These are phyloP conservation scores for Athelia sp. DNA, from an alignment of 1,284 basidiomycete species.

Conservation along the genomic window DNA sequence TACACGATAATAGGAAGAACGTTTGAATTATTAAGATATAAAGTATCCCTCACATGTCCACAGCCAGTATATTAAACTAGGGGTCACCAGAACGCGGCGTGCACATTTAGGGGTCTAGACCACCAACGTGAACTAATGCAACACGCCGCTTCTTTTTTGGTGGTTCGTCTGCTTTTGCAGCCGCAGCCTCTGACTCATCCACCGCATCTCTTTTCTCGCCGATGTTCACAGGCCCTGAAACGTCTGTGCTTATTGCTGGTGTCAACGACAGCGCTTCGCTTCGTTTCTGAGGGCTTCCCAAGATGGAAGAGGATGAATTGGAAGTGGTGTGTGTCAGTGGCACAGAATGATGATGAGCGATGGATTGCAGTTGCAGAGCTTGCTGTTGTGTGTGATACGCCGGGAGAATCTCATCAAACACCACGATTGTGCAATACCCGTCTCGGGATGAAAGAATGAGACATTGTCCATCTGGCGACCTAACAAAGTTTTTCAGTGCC, in stretches of 20 bases:
- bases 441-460: slow-evolving; percentile 91
- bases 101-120: slow-evolving; percentile 38
- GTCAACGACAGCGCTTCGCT: slow-evolving; percentile 43
- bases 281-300: slow-evolving; percentile 47
- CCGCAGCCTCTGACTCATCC: slow-evolving; percentile 17
- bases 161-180: slow-evolving; percentile 33
- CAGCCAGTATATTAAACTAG: not conserved
- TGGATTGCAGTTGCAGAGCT: slow-evolving; percentile 79
- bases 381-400: slow-evolving; percentile 86
- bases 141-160: slow-evolving; percentile 91
- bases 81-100: slow-evolving; percentile 2
- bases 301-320: slow-evolving; percentile 28
- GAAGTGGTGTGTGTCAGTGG: slow-evolving; percentile 45
- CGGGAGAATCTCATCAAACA: slow-evolving; percentile 87
- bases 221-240: not conserved
- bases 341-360: slow-evolving; percentile 77
- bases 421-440: slow-evolving; percentile 94
- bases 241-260: slow-evolving; percentile 44
- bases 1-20: too few species aligned
- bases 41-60: too few species aligned
- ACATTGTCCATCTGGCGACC: slow-evolving; percentile 94
- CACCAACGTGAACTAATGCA: slow-evolving; percentile 69
- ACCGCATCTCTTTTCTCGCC: slow-evolving; percentile 24
- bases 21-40: too few species aligned
- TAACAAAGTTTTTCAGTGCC: slow-evolving; percentile 24